These are phyloP conservation scores for Plenodomus biglobosus DNA, from an alignment of 2,329 filamentous ascomycete species.

Conservation along the genomic window DNA sequence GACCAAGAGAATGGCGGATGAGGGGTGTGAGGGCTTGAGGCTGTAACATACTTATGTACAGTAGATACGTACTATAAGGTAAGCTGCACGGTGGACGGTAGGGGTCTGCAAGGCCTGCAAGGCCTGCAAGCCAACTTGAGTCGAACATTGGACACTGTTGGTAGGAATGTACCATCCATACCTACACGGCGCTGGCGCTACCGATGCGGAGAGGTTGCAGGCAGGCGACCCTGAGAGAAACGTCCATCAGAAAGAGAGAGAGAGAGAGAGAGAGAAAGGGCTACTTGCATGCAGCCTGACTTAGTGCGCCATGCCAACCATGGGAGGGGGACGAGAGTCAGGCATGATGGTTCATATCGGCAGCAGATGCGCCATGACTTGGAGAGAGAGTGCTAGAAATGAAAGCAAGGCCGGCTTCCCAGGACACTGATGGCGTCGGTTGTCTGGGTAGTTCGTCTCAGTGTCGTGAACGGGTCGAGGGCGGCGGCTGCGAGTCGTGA, in stretches of 20 bases:
- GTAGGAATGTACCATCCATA: too few species aligned
- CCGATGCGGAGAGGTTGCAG: conserved; percentile 1
- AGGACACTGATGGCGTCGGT: neutral
- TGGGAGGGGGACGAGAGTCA: neutral
- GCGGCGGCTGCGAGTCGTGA: neutral
- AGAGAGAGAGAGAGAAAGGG: conserved; percentile 3
- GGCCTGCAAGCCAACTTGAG: too few species aligned
- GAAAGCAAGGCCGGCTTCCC: too few species aligned
- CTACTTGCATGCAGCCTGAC: conserved; percentile 20
- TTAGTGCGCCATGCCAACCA: conserved; percentile 10
- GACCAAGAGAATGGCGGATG: conserved; percentile 29
- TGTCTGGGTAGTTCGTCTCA: neutral
- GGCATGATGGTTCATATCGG: neutral
- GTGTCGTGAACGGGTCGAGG: neutral
- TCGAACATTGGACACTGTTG: neutral
- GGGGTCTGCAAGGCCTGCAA: too few species aligned
- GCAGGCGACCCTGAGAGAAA: conserved; percentile 9
- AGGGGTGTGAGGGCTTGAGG: conserved; percentile 2
- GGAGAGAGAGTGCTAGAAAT: conserved; percentile 2
- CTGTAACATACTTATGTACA: too few species aligned
- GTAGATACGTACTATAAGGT: too few species aligned
- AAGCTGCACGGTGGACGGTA: too few species aligned
- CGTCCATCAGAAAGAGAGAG: too few species aligned
- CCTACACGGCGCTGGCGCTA: too few species aligned
- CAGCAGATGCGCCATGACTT: neutral